Base-by-base conservation (phyloP, 2,329 filamentous ascomycete species). In the Pseudogymnoascus sp. region DNA sequence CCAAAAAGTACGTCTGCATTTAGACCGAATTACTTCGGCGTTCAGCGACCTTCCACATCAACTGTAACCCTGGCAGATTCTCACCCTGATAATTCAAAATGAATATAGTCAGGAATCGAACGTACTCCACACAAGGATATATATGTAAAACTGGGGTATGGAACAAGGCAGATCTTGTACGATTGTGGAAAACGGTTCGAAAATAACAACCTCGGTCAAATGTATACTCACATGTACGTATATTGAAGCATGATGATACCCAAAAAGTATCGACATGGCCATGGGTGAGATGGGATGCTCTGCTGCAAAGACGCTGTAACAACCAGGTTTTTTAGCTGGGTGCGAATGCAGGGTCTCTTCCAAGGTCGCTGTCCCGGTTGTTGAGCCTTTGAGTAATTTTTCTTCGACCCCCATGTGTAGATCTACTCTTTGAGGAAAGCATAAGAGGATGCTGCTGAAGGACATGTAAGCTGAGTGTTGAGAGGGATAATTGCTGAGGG, bases 31-130 rank as follows among this genome's bases (percentile, higher is more conserved):
- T 18, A 12, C 10, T 16, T 33, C 8, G 50, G 28, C n/a, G n/a
- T 56, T 56, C 28, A 56, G 50, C 28, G 28, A 33, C 50, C 50
- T 56, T 31, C 50, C 50, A 56, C 50, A 56, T 56, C 5, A 56
- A 33, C 50, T 4, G 7, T 31, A 31, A 25, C 25, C 28, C 50
- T 56, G n/a, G 50, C n/a, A 18, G 14, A 4, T 56, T n/a, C 25
- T 33, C 16, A 33, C 25, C 25, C 25, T 12, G 50, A 56, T 16
- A 56, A 33, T 56, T 33, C 47, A 56, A 56, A 56, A 56, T n/a
- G 25, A 33, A 33, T 18, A 31, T 33, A 11, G 50, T 18, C 5
- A 18, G n/a, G n/a, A 56, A 33, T 6, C n/a, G 5, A 56, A n/a
- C 18, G 50, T n/a, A 56, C 25, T 56, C 16, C 11, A 33, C 50